A percentile compares a stretch with the other conserved stretches of the same genome.
Conservation (phyloP, 2,329 filamentous ascomycete genomes). For the Fusarium sp. region DNA sequence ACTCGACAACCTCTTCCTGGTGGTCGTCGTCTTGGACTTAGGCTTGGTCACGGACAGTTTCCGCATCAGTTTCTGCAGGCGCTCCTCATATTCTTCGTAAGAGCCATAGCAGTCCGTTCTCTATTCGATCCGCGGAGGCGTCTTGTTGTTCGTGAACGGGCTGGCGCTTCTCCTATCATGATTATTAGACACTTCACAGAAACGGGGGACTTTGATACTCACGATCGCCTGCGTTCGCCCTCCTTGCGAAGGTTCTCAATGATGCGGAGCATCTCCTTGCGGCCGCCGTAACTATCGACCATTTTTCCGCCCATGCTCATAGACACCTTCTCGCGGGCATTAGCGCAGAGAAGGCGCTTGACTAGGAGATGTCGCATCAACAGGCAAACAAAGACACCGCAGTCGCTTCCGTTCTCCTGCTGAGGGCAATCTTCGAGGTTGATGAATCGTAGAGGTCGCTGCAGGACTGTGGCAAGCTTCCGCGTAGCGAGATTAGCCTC, state of each 20-base stretch:
- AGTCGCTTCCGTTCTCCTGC: slow-evolving; percentile 92
- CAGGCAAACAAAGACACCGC: slow-evolving; percentile 94
- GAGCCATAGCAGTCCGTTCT: slow-evolving; percentile 47
- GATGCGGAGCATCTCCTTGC: slow-evolving; percentile 90
- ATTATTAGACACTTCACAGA: slow-evolving; percentile 27
- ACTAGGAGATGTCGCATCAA: slow-evolving; percentile 94
- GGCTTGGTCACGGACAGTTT: not conserved
- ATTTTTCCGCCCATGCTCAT: slow-evolving; percentile 91
- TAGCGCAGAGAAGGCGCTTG: slow-evolving; percentile 79
- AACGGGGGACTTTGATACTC: slow-evolving; percentile 50
- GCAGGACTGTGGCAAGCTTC: slow-evolving; percentile 74
- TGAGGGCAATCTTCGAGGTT: slow-evolving; percentile 86
- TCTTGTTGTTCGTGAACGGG: slow-evolving; percentile 50
- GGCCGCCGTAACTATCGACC: slow-evolving; percentile 78
- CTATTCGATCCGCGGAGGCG: slow-evolving; percentile 56
- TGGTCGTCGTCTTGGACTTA: not conserved
- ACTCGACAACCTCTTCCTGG: not conserved
- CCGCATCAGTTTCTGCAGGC: slow-evolving; percentile 29
- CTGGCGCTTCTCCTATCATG: slow-evolving; percentile 50
- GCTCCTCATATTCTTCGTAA: slow-evolving; percentile 43
- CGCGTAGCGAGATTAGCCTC: slow-evolving; percentile 74
- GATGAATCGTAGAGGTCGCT: slow-evolving; percentile 73
- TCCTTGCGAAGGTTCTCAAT: slow-evolving; percentile 89
- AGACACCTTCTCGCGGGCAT: slow-evolving; percentile 83
- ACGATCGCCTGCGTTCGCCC: slow-evolving; percentile 83